These are phyloP conservation scores for Artemisia annua DNA, from an alignment of 129 eudicot genomes.

Conservation along the genomic window DNA sequence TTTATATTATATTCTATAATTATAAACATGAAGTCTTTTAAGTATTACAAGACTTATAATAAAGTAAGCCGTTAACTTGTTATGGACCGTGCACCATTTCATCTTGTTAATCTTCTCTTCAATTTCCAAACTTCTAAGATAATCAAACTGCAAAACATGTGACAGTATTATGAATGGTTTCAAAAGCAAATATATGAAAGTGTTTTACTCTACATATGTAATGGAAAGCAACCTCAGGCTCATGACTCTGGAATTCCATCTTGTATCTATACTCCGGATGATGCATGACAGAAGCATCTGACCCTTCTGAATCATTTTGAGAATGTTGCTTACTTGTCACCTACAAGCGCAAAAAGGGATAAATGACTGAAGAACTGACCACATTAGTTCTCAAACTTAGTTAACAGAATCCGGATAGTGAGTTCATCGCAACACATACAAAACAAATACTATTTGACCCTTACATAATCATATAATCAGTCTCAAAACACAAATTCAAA, in stretches of 20 bases:
- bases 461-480: not conserved
- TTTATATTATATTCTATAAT: too few species aligned
- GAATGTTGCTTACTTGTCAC: constrained; percentile 34
- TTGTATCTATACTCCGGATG: constrained; percentile 72
- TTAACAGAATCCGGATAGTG: too few species aligned
- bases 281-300: constrained; percentile 33
- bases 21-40: too few species aligned
- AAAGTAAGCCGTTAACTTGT: too few species aligned
- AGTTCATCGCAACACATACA: too few species aligned
- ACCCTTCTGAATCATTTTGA: constrained; percentile 39
- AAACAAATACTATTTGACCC: not conserved
- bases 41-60: too few species aligned
- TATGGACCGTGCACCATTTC: constrained; percentile 75
- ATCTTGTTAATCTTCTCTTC: constrained; percentile 84
- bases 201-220: not conserved
- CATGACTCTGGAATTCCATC: constrained; percentile 93
- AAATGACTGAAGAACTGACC: too few species aligned
- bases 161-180: constrained; percentile 26
- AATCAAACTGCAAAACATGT: constrained; percentile 63
- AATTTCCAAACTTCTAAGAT: constrained; percentile 77
- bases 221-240: constrained; percentile 65
- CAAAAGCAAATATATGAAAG: not conserved
- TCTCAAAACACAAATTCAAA: not conserved
- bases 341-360: constrained; percentile 13
- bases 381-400: too few species aligned